Conservation (phyloP, 257 asterid species). For the Solanum arcanum region DNA sequence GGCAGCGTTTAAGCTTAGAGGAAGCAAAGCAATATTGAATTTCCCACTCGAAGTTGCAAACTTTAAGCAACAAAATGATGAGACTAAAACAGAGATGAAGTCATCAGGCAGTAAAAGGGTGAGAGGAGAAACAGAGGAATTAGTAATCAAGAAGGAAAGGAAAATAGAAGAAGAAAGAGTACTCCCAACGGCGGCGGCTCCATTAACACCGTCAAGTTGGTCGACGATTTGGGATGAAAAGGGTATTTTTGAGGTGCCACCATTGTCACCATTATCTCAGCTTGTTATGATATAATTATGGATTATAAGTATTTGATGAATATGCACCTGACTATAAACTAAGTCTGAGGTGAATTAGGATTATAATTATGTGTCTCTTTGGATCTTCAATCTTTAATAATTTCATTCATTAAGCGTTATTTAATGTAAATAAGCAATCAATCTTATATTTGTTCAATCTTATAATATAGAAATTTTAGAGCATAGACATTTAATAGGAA, state of each 20-base stretch:
- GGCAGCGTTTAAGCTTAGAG: slow-evolving; percentile 67
- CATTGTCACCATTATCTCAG: slow-evolving; percentile 29
- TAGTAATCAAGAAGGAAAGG: slow-evolving; percentile 20
- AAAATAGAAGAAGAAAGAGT: slow-evolving; percentile 20
- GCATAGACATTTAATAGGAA: not conserved
- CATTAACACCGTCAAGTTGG: slow-evolving; percentile 90
- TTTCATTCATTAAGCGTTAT: not conserved
- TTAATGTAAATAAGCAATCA: slow-evolving; percentile 10
- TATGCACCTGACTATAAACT: slow-evolving; percentile 29
- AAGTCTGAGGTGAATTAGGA: slow-evolving; percentile 35
- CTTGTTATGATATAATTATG: slow-evolving; percentile 14
- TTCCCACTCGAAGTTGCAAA: slow-evolving; percentile 70
- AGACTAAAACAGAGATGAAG: not conserved
- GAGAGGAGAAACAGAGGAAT: slow-evolving; percentile 28
- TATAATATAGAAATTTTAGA: not conserved
- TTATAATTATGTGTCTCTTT: not conserved
- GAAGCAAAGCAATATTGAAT: slow-evolving; percentile 55
- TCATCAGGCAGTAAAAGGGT: slow-evolving; percentile 32
- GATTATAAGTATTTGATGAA: not conserved
- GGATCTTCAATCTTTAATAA: not conserved
- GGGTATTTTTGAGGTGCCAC: slow-evolving; percentile 85
- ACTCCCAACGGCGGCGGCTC: not conserved
- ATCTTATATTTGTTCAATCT: not conserved
- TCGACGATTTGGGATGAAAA: slow-evolving; percentile 67
- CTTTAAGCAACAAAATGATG: not conserved